Evolutionary conservation across 805 yeast genomes (phyloP).

Genomic region (Wickerhamomyces mucosus): DNA sequence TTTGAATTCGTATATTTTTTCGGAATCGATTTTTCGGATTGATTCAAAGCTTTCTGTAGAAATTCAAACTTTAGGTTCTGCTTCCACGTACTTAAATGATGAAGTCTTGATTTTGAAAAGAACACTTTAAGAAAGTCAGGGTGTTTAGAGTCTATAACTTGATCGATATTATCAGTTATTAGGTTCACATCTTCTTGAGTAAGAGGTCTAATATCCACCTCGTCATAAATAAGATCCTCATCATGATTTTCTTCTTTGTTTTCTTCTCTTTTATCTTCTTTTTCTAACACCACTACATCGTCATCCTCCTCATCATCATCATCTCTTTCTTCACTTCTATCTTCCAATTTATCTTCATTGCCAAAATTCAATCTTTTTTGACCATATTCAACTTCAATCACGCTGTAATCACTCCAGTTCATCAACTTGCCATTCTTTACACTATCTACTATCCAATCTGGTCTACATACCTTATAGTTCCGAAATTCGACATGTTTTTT

Average conservation of each 20-base stretch:
- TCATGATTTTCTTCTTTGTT: constrained; percentile 5
- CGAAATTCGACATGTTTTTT: constrained; percentile 57
- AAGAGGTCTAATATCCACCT: constrained; percentile 2
- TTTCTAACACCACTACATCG: background rate
- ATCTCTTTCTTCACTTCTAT: constrained; percentile 4
- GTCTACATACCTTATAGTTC: constrained; percentile 67
- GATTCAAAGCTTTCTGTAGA: constrained; percentile 34
- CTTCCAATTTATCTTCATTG: constrained; percentile 2
- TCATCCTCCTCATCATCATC: constrained; percentile 2
- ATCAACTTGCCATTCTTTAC: constrained; percentile 36
- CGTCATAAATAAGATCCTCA: too few species aligned
- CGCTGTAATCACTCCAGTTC: constrained; percentile 64
- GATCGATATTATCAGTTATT: constrained; percentile 2
- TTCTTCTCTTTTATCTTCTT: constrained; percentile 6
- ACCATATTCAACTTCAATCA: constrained; percentile 43
- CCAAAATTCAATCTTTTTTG: constrained; percentile 34
- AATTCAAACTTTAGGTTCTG: constrained; percentile 58
- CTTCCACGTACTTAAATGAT: constrained; percentile 85
- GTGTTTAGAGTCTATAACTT: constrained; percentile 50
- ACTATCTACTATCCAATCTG: constrained; percentile 73
- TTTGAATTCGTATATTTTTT: constrained; percentile 1
- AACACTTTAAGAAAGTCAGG: constrained; percentile 67
- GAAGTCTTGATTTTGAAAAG: constrained; percentile 76
- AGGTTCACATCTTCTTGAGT: constrained; percentile 9
- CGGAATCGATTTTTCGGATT: constrained; percentile 6